A percentile compares a stretch with the other conserved stretches of the same genome.
phyloP scores from a whole-genome alignment of 306 rosid genomes.

The Prunus armeniaca region DNA sequence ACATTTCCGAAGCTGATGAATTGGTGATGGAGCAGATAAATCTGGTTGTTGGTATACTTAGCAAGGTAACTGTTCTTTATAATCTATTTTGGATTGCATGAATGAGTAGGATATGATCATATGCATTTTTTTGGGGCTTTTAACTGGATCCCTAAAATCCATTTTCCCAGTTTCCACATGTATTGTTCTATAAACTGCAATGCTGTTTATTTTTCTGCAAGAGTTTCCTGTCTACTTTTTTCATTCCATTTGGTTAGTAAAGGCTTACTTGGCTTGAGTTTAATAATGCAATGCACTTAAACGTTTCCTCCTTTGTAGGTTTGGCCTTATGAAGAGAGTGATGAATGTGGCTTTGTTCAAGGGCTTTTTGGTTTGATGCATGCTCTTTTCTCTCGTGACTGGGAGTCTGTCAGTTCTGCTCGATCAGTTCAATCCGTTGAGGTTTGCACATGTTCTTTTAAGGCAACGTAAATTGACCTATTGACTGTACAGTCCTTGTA shows the following conservation, averaged over 20 bases:
- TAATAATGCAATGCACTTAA: not conserved
- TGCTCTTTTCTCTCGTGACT: conserved; percentile 60
- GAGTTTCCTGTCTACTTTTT: not conserved
- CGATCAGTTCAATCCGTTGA: conserved; percentile 50
- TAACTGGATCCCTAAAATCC: not conserved
- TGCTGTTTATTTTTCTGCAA: not conserved
- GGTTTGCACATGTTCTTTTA: conserved; percentile 39
- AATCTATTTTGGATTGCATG: conserved; percentile 1
- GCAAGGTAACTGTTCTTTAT: conserved; percentile 61
- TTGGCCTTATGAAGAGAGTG: conserved; percentile 91
- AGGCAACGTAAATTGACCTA: not conserved
- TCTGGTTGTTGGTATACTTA: conserved; percentile 84
- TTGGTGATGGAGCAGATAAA: conserved; percentile 80
- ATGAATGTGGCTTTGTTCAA: conserved; percentile 88
- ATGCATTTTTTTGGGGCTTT: not conserved
- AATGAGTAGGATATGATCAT: not conserved
- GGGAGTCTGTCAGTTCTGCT: conserved; percentile 45
- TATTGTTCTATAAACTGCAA: not conserved
- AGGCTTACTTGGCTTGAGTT: not conserved
- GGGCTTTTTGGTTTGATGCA: conserved; percentile 83
- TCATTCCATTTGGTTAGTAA: not conserved
- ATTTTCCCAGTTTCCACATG: not conserved
- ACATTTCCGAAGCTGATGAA: conserved; percentile 70
- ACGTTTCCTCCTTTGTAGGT: conserved; percentile 38
- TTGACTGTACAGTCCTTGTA: not conserved